Conservation (phyloP, 2,329 filamentous ascomycete genomes). For the Aspergillus sergii region DNA sequence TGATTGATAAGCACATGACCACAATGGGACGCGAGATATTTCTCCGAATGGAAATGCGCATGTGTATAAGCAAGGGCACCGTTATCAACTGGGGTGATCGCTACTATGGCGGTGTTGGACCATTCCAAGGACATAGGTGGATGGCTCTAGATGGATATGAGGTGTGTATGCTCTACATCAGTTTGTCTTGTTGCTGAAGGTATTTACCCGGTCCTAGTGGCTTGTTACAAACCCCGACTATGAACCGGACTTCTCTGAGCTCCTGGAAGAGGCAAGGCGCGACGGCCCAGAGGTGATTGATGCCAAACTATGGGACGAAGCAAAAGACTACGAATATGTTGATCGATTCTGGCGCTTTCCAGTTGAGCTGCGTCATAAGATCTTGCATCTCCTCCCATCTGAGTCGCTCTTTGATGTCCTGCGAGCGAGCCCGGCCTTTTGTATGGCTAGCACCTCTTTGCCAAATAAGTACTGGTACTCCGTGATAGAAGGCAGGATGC, state of each 20-base stretch:
- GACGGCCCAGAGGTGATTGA: not conserved
- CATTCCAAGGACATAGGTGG: not conserved
- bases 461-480: slow-evolving; percentile 7
- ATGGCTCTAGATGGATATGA: not conserved
- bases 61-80: not conserved
- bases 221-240: not conserved
- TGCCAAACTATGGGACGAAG: not conserved
- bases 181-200: not conserved
- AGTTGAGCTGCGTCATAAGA: slow-evolving; percentile 1
- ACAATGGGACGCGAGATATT: not conserved
- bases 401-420: not conserved
- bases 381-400: slow-evolving; percentile 7
- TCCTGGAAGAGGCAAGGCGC: not conserved
- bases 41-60: not conserved
- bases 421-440: slow-evolving; percentile 5
- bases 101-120: not conserved
- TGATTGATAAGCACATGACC: not conserved
- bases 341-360: slow-evolving; percentile 7
- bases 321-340: not conserved
- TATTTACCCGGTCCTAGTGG: not conserved
- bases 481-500: not conserved
- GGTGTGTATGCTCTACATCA: not conserved
- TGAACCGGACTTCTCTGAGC: not conserved
- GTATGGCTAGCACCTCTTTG: not conserved
- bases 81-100: not conserved